These are phyloP conservation scores for Sporothrix sp. DNA, from an alignment of 2,329 filamentous ascomycete genomes.

Conservation along the genomic window DNA sequence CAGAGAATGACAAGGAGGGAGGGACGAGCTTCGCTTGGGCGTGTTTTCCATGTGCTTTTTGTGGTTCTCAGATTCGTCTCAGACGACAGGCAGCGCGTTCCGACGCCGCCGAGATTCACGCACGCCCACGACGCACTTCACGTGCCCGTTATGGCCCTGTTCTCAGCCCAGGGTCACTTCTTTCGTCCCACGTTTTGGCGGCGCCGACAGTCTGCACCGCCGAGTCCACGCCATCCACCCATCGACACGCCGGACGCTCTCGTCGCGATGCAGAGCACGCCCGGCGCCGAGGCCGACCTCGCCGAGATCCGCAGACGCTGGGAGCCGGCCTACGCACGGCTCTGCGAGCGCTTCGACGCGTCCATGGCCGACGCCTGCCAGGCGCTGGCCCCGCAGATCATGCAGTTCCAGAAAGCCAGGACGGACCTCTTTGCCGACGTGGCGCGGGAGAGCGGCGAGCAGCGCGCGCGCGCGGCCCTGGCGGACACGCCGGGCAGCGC, in stretches of 20 bases:
- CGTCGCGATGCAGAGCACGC: not conserved
- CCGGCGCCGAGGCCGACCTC: not conserved
- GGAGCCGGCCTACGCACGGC: not conserved
- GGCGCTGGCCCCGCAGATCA: not conserved
- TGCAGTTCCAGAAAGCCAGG: conserved; percentile 6
- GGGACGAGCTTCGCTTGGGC: too few relatives aligned
- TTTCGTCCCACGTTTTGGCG: too few relatives aligned
- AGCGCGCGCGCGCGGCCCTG: not conserved
- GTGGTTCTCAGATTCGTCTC: too few relatives aligned
- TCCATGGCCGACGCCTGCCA: not conserved
- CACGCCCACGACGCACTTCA: too few relatives aligned
- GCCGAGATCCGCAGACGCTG: not conserved
- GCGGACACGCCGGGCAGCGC: not conserved
- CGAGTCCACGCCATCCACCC: too few relatives aligned
- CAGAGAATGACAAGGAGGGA: too few relatives aligned
- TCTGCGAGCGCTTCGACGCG: not conserved
- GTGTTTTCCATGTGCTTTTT: too few relatives aligned
- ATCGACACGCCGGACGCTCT: not conserved
- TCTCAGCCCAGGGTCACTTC: too few relatives aligned
- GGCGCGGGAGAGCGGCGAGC: not conserved
- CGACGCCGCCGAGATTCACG: too few relatives aligned
- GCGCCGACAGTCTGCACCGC: too few relatives aligned
- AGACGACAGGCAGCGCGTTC: too few relatives aligned
- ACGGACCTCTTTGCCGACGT: not conserved
- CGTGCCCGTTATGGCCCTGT: too few relatives aligned